Conservation (phyloP, 176 grass and related monocot species). For the Poa annua region DNA sequence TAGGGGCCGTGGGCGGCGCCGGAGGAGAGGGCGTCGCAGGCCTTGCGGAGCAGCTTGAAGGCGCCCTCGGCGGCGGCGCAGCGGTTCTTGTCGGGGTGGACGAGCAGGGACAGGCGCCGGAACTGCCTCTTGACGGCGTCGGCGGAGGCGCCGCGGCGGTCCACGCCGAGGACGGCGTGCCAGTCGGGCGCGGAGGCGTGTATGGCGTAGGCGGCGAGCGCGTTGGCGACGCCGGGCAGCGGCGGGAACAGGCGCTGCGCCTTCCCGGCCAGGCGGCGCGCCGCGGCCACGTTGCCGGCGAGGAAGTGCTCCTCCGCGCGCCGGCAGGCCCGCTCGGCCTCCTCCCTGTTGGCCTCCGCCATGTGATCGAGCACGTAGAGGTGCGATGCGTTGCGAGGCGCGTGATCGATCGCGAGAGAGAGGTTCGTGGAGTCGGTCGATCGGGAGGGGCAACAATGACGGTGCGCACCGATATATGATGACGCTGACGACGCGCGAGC, state of each 20-base stretch:
- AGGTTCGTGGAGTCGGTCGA: not conserved
- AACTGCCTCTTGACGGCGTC: constrained; percentile 4
- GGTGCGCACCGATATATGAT: not conserved
- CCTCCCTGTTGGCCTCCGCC: constrained; percentile 11
- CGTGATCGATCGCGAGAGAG: not conserved
- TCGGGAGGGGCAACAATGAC: not conserved
- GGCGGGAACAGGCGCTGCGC: constrained; percentile 32
- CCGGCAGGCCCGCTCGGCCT: constrained; percentile 35
- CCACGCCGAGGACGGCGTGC: constrained; percentile 36
- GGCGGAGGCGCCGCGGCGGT: not conserved
- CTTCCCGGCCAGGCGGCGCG: constrained; percentile 10
- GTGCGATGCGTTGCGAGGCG: not conserved
- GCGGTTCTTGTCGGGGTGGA: constrained; percentile 45
- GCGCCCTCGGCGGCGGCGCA: constrained; percentile 38
- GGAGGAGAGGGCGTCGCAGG: constrained; percentile 34
- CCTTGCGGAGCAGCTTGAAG: constrained; percentile 39
- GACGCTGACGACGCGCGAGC: not conserved
- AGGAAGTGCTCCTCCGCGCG: constrained; percentile 45
- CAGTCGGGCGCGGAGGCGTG: constrained; percentile 16
- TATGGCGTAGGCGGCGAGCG: constrained; percentile 40
- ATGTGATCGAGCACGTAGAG: not conserved
- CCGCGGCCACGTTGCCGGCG: constrained; percentile 31
- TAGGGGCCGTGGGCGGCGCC: not conserved
- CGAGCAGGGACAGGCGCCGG: constrained; percentile 23
- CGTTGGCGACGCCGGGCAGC: constrained; percentile 25